Base-by-base conservation (phyloP, 495 filamentous ascomycete genomes). In the Neurospora sp. region DNA sequence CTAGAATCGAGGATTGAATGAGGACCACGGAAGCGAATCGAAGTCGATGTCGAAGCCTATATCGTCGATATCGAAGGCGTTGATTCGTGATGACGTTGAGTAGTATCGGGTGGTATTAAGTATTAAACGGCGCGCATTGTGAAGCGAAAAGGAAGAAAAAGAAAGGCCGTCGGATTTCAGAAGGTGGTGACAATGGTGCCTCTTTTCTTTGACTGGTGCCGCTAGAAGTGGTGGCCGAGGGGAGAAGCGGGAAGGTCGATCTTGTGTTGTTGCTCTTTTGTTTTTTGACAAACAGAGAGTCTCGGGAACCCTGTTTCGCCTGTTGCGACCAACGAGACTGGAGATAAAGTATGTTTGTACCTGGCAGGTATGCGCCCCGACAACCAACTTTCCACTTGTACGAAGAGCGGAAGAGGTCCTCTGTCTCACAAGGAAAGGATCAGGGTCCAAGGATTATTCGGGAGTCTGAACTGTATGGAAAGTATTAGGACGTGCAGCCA, bases 101-200 rank as follows among this genome's bases (percentile, higher is more conserved):
- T 39, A 35, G 40, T 44, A 69, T 35, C 37, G 72, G 44, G 27
- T 71, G 10, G 74, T 62, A 74, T 74, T 75, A 71, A 74, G 73
- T 70, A 78, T 77, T 75, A 75, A 75, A 73, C 54, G 38, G 39
- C 27, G 18, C 71, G 74, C 76, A 77, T 77, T 71, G 69, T 74
- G 76, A 74, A 74, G 35, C 46, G 37, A 69, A 12, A 23, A 4
- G 4, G 39, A 5, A 41, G 40, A 60, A 41, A 20, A 74, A 14
- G 54, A 71, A 71, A 69, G 39, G 46, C 27, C 27, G 54, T 18
- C 54, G 54, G 54, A 62, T 62, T 23, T 27, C 18, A 62, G 54
- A 35, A 62, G 27, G 23, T 62, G 27, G 54, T 62, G 54, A 66
- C 18, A 49, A 70, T 6, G 23, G 35, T 12, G 35, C 31, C 60